Evolutionary conservation across 257 asterid genomes (phyloP).

Genomic region (Cynanchum wilfordii): DNA sequence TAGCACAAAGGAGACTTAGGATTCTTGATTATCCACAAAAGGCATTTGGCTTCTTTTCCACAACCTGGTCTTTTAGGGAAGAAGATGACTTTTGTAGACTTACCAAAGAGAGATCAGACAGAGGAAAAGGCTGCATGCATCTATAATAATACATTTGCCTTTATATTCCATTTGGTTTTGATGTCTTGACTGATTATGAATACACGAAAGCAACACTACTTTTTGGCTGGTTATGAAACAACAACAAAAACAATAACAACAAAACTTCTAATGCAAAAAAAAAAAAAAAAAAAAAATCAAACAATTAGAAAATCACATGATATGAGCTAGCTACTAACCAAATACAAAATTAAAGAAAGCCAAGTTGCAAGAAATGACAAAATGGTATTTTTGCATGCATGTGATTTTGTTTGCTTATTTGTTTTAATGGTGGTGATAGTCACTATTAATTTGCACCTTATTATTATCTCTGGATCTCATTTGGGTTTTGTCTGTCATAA

Average conservation of each 20-base stretch:
- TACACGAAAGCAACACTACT: slow-evolving; percentile 5
- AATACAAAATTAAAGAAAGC: background rate
- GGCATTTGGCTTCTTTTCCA: slow-evolving; percentile 1
- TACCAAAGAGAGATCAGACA: slow-evolving; percentile 26
- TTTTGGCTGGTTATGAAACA: slow-evolving; percentile 3
- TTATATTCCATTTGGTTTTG: slow-evolving; percentile 14
- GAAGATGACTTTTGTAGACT: slow-evolving; percentile 6
- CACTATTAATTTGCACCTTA: background rate
- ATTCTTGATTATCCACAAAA: background rate
- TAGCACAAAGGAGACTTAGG: background rate
- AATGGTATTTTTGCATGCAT: background rate
- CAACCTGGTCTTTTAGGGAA: slow-evolving; percentile 8
- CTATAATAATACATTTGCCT: slow-evolving; percentile 5
- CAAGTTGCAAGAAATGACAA: background rate
- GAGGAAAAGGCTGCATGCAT: slow-evolving; percentile 11
- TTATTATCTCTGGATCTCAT: background rate
- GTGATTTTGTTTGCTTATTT: background rate
- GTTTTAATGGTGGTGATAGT: background rate
- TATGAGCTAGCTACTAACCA: background rate
- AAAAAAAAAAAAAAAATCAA: too few relatives aligned
- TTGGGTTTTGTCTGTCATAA: background rate
- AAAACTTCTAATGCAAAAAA: background rate
- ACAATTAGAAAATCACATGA: background rate
- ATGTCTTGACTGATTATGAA: slow-evolving; percentile 18
- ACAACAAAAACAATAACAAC: too few relatives aligned